These are phyloP conservation scores for Hsuehochloa calcarea DNA, from an alignment of 176 grass and related monocot genomes.

Conservation along the genomic window DNA sequence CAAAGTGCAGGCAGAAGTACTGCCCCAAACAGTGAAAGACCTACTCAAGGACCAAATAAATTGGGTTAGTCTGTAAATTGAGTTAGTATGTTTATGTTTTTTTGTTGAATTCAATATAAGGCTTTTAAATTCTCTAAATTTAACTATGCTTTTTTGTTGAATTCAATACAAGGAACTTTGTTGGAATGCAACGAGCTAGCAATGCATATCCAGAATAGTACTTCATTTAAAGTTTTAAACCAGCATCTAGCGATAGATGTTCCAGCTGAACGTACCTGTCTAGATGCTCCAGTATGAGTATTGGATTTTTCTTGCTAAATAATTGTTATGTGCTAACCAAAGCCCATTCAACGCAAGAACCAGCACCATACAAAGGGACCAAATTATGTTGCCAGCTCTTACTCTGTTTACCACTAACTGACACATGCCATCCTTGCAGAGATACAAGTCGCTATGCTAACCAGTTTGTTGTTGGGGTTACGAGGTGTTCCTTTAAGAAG, in stretches of 20 bases:
- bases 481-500: background rate
- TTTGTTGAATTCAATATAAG: no score
- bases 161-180: background rate
- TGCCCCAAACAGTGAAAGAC: conserved; percentile 92
- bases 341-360: background rate
- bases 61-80: no score
- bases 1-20: conserved; percentile 91
- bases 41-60: no score
- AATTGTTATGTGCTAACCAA: background rate
- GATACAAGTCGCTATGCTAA: background rate
- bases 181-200: background rate
- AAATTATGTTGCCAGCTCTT: background rate
- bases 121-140: no score
- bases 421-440: background rate
- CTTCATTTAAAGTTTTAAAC: background rate
- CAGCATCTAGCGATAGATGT: background rate
- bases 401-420: background rate
- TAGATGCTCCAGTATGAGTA: background rate
- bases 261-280: background rate
- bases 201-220: background rate
- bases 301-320: background rate
- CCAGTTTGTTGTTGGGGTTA: background rate
- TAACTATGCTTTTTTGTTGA: no score
- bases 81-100: no score
- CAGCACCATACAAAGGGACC: background rate